Conservation (phyloP, 441 rosid genomes). For the Lepidium campestre region DNA sequence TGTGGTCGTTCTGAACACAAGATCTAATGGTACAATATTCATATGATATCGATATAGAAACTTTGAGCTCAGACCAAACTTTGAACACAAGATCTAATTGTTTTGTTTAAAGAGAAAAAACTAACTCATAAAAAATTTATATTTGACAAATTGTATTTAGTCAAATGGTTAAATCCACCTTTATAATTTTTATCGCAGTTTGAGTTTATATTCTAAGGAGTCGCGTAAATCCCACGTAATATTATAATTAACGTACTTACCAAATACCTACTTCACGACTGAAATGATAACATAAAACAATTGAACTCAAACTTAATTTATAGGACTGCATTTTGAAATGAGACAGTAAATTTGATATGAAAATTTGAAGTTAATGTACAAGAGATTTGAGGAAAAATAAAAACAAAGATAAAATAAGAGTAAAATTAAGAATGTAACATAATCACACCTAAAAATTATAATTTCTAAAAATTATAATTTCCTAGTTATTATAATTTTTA, state of each 20-base stretch:
- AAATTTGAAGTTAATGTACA: slow-evolving; percentile 1
- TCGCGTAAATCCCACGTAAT: too few relatives aligned
- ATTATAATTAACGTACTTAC: not conserved
- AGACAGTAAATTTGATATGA: not conserved
- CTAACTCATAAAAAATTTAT: not conserved
- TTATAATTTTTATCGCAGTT: too few relatives aligned
- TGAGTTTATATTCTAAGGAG: too few relatives aligned
- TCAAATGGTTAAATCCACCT: too few relatives aligned
- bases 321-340: not conserved
- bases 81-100: too few relatives aligned
- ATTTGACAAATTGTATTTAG: too few relatives aligned
- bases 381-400: not conserved
- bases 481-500: not conserved
- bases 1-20: not conserved
- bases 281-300: not conserved
- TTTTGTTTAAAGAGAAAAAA: too few relatives aligned
- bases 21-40: not conserved
- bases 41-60: not conserved
- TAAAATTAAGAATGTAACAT: not conserved
- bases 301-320: not conserved
- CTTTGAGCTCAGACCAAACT: not conserved
- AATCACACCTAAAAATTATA: not conserved
- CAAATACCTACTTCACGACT: not conserved
- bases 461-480: not conserved
- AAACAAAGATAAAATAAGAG: not conserved